Conservation (phyloP, 2,329 filamentous ascomycete species). For the Epichloe baconii region DNA sequence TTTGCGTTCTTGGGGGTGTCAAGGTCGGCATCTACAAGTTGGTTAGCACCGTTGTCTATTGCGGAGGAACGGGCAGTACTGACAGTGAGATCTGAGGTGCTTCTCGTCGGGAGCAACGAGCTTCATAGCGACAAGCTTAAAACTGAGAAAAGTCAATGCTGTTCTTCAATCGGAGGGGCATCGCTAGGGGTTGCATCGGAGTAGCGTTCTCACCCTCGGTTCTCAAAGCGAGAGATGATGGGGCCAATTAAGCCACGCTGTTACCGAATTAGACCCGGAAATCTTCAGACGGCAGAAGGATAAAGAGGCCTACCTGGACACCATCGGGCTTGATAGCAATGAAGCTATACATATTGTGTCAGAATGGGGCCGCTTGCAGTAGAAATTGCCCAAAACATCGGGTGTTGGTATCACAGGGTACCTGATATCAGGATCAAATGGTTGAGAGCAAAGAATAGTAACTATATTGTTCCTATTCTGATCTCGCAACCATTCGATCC, state of each 20-base stretch:
- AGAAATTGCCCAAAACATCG: background rate
- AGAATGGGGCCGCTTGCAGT: conserved; percentile 7
- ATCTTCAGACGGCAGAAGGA: background rate
- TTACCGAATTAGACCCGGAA: background rate
- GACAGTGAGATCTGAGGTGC: conserved; percentile 95
- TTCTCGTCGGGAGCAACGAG: conserved; percentile 76
- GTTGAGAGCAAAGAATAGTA: no score
- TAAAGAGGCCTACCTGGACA: conserved; percentile 62
- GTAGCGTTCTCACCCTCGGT: conserved; percentile 55
- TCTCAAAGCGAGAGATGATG: conserved; percentile 98
- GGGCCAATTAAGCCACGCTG: conserved; percentile 94
- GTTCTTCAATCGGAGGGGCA: background rate
- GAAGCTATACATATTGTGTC: conserved; percentile 52
- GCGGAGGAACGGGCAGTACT: conserved; percentile 16
- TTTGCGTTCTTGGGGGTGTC: conserved; percentile 54
- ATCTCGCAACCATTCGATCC: no score
- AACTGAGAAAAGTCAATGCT: conserved; percentile 22
- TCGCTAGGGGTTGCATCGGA: background rate
- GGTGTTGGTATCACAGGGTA: background rate
- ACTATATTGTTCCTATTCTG: no score
- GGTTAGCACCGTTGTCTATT: conserved; percentile 14
- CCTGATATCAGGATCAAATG: no score
- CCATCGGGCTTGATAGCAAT: conserved; percentile 99
- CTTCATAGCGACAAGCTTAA: conserved; percentile 98
- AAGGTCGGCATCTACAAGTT: conserved; percentile 61